Evolutionary conservation across 2,329 filamentous ascomycete species (phyloP).

Genomic region (Fonsecaea multimorphosa): DNA sequence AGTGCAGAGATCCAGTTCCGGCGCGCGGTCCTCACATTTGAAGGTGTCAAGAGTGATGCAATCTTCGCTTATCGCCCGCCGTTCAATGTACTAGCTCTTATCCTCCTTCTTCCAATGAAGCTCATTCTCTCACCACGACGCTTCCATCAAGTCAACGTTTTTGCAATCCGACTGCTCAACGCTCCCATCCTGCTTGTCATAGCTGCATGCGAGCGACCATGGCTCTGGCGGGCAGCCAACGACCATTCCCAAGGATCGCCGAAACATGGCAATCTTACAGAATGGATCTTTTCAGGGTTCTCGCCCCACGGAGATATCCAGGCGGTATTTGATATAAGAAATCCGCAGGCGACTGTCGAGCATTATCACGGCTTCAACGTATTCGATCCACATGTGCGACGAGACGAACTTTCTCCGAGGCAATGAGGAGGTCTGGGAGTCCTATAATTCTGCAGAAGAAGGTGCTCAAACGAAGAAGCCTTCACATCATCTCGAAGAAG

Average conservation of each 20-base stretch:
- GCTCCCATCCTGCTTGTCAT: constrained; percentile 75
- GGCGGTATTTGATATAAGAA: constrained; percentile 73
- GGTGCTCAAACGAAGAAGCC: too few species aligned
- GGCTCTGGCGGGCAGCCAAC: not conserved
- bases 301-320: constrained; percentile 75
- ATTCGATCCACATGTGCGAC: not conserved
- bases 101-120: constrained; percentile 62
- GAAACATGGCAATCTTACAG: constrained; percentile 56
- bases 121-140: constrained; percentile 78
- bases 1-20: constrained; percentile 82
- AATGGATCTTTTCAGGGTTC: constrained; percentile 72
- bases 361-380: not conserved
- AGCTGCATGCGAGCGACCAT: constrained; percentile 55
- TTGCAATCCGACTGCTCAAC: constrained; percentile 74
- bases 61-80: constrained; percentile 82
- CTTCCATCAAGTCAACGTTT: constrained; percentile 89
- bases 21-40: constrained; percentile 77
- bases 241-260: constrained; percentile 50
- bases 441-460: too few species aligned
- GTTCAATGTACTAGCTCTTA: constrained; percentile 43
- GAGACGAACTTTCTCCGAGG: not conserved
- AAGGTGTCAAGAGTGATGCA: constrained; percentile 82
- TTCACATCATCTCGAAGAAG: too few species aligned
- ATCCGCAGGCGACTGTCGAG: constrained; percentile 64
- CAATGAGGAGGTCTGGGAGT: not conserved